Evolutionary conservation across 176 grass and related monocot species (phyloP).

Genomic region (Leersia perrieri): DNA sequence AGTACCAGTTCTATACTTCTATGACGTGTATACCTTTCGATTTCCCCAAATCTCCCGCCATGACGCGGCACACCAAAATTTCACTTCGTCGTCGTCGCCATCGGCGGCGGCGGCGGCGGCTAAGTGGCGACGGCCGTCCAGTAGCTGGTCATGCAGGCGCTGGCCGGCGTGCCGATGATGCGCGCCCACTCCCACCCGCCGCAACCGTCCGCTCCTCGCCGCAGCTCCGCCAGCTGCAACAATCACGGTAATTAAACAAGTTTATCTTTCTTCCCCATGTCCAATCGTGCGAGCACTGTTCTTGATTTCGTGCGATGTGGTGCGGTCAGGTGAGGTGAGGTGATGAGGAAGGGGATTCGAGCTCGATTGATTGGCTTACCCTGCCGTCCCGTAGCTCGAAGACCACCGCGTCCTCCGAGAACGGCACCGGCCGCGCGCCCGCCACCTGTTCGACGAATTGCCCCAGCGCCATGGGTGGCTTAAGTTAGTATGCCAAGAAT

Average conservation of each 20-base stretch:
- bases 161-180: conserved; percentile 77
- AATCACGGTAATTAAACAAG: neutral
- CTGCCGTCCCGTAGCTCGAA: conserved; percentile 88
- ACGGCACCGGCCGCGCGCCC: conserved; percentile 62
- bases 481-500: neutral
- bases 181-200: conserved; percentile 68
- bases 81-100: no score
- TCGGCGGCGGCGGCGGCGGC: neutral
- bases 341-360: neutral
- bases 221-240: conserved; percentile 84
- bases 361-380: conserved; percentile 38
- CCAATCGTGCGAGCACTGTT: neutral
- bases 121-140: conserved; percentile 84
- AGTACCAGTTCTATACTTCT: neutral
- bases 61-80: neutral
- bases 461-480: neutral
- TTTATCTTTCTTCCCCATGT: neutral
- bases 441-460: conserved; percentile 64
- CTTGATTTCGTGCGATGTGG: conserved; percentile 1
- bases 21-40: neutral
- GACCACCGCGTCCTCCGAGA: conserved; percentile 77
- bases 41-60: conserved; percentile 1
- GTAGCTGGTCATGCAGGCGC: conserved; percentile 78
- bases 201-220: conserved; percentile 43
- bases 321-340: neutral